Evolutionary conservation across 2,329 filamentous ascomycete species (phyloP).

Genomic region (Thielaviopsis populi): DNA sequence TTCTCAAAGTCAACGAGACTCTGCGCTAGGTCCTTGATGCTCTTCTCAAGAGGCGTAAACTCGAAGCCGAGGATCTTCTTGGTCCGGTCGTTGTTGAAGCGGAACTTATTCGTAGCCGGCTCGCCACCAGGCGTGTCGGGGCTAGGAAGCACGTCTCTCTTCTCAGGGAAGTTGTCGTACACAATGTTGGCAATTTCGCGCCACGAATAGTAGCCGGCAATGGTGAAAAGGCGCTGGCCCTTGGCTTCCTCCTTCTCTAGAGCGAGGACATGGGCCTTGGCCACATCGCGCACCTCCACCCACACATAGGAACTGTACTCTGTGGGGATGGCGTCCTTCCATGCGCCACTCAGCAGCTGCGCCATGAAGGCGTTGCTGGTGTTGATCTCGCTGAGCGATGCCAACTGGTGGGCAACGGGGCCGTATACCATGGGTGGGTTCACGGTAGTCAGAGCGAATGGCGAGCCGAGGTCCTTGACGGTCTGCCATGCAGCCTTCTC

Average conservation of each 20-base stretch:
- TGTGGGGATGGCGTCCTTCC: conserved; percentile 30
- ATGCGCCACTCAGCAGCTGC: conserved; percentile 34
- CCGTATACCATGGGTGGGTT: conserved; percentile 42
- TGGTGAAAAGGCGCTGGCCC: conserved; percentile 37
- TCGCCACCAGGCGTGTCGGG: conserved; percentile 32
- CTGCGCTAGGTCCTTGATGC: conserved; percentile 24
- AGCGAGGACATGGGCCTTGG: conserved; percentile 37
- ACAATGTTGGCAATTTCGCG: conserved; percentile 30
- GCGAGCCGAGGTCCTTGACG: conserved; percentile 28
- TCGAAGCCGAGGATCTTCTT: conserved; percentile 46
- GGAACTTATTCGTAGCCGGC: conserved; percentile 31
- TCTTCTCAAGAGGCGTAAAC: conserved; percentile 47
- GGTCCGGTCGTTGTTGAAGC: conserved; percentile 43
- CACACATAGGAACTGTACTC: conserved; percentile 31
- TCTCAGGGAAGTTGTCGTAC: conserved; percentile 35
- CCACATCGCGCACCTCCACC: conserved; percentile 43
- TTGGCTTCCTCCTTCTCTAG: conserved; percentile 33
- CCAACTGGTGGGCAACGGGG: conserved; percentile 35
- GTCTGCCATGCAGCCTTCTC: conserved; percentile 41
- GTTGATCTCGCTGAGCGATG: conserved; percentile 33
- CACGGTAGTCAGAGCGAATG: conserved; percentile 38
- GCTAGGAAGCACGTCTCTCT: conserved; percentile 32
- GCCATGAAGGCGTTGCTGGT: conserved; percentile 40
- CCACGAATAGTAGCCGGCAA: conserved; percentile 34
- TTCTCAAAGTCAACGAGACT: conserved; percentile 13